Conservation (phyloP, 345 rosid genomes). For the Citrus inodora region DNA sequence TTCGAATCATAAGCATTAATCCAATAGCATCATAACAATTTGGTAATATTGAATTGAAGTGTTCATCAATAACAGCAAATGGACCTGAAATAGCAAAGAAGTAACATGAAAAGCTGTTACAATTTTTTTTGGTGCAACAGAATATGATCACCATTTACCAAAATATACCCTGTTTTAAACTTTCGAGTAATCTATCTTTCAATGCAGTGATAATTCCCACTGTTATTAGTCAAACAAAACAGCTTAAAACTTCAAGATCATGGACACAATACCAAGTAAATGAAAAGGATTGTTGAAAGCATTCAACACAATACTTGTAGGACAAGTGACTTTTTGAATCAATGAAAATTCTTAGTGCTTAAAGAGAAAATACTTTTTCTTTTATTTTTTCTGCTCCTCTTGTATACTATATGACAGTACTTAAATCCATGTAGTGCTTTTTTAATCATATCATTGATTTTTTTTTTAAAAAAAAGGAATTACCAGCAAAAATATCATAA, state of each 20-base stretch:
- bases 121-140: background rate
- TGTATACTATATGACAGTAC: background rate
- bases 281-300: conserved; percentile 2
- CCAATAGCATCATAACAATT: conserved; percentile 97
- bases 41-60: conserved; percentile 77
- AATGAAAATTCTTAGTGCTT: background rate
- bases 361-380: background rate
- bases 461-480: background rate
- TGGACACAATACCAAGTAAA: background rate
- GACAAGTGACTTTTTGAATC: background rate
- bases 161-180: background rate
- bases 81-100: conserved; percentile 64
- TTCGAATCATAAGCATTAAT: conserved; percentile 95
- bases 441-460: background rate
- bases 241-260: conserved; percentile 1
- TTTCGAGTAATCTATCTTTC: background rate
- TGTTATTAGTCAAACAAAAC: background rate
- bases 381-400: background rate
- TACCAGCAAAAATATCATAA: conserved; percentile 87
- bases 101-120: conserved; percentile 1
- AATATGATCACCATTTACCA: background rate
- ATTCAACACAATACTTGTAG: background rate
- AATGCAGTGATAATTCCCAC: background rate
- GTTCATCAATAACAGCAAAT: conserved; percentile 91
- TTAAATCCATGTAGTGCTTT: background rate